Base-by-base conservation (phyloP, 305 asterid species). In the Fraxinus dipetala region DNA sequence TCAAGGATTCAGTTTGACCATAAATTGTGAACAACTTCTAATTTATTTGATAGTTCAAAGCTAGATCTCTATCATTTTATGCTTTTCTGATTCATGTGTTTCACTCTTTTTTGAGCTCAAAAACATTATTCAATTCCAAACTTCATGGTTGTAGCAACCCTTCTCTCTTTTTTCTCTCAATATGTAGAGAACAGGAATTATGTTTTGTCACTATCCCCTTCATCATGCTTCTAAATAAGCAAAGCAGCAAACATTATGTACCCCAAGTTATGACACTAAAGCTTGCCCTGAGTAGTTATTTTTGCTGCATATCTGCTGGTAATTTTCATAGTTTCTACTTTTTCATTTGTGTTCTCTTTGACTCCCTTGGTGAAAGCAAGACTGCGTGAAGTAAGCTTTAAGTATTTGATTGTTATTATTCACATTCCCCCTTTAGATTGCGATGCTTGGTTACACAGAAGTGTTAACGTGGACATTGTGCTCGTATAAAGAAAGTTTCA, bases 391-490 rank as follows among this genome's bases (percentile, higher is more conserved):
- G 30, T 78, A 6, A 26, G 78, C 61, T 73, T 45, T 38, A 10
- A 61, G 76, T 28, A 1, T 51, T 51, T 36, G 24, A 38, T 32
- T 84, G 67, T 24, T 28, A 14, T 40, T 63, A 2, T 70, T 82
- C 34, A 22, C 22, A 70, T 43, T 5, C 30, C 45, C 51, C 78
- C 79, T 81, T 82, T 18, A 95, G 98, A 90, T 94, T 87, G 94
- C 97, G 10, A 93, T 87, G 94, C 91, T 85, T 85, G 99, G 99
- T 83, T 95, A 90, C 81, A 83, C 90, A 3, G 98, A 92, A 87
- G 98, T 95, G 81, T 59, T 93, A 86, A 90, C 92, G 63, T 95
- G 92, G 91, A 90, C 89, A 80, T 87, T 95, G 69, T 92, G 98
- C 88, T 89, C 98, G 4, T 84, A 91, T 76, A 91, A 91, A 89